Evolutionary conservation across 2,329 filamentous ascomycete species (phyloP).

Genomic region (Cryphonectria radicalis): DNA sequence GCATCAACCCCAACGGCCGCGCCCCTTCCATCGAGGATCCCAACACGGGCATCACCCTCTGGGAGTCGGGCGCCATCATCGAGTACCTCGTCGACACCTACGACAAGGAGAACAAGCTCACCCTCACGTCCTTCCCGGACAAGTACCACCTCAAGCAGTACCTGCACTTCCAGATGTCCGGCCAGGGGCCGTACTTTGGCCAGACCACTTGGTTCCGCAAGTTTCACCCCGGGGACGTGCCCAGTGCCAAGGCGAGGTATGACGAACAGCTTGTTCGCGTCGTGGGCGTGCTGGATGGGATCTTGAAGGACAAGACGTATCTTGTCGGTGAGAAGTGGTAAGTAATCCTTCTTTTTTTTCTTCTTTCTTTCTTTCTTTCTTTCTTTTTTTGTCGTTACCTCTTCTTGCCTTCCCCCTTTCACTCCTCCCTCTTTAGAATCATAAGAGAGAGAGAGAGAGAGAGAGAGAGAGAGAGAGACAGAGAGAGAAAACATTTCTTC

Average conservation of each 20-base stretch:
- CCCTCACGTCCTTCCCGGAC: slow-evolving; percentile 40
- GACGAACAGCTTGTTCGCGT: slow-evolving; percentile 51
- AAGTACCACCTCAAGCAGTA: slow-evolving; percentile 41
- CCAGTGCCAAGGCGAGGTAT: slow-evolving; percentile 51
- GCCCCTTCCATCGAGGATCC: slow-evolving; percentile 49
- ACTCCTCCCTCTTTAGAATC: neutral
- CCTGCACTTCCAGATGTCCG: slow-evolving; percentile 47
- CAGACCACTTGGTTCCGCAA: slow-evolving; percentile 43
- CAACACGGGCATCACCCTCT: slow-evolving; percentile 48
- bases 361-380: no score
- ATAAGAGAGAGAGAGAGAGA: no score
- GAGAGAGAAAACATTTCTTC: no score
- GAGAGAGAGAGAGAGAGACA: no score
- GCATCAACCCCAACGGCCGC: slow-evolving; percentile 28
- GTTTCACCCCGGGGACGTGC: slow-evolving; percentile 47
- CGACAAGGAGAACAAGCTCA: slow-evolving; percentile 43
- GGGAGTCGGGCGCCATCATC: slow-evolving; percentile 51
- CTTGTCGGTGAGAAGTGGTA: slow-evolving; percentile 47
- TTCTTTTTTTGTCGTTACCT: neutral
- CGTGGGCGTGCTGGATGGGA: slow-evolving; percentile 48
- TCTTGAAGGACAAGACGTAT: slow-evolving; percentile 41
- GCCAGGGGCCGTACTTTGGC: slow-evolving; percentile 50
- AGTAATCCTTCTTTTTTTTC: neutral
- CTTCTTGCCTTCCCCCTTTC: neutral
- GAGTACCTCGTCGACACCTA: slow-evolving; percentile 49